Evolutionary conservation across 225 moss, liverwort and hornwort species (phyloP), one percentile per base, ranked within the genome.

Genomic region (Anthoceros angustus): DNA sequence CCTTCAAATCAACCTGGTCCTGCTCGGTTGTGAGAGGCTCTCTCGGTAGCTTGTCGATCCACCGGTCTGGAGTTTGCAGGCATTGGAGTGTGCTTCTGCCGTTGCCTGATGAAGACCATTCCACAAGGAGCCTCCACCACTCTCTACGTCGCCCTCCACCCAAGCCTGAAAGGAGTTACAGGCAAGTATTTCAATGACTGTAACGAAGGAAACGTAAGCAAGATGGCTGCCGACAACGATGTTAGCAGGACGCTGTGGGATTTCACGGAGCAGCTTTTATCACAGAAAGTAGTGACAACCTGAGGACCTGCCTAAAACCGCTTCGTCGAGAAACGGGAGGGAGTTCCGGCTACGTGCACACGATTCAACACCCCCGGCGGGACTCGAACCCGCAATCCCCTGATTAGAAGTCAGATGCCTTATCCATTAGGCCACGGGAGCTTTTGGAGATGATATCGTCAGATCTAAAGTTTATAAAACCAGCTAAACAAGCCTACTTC

Each of bases 321-420:
- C n/a, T n/a, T n/a, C n/a, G n/a, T n/a, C n/a, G n/a, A n/a, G n/a
- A n/a, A n/a, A n/a, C n/a, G n/a, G n/a, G n/a, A n/a, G n/a, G n/a
- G n/a, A n/a, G n/a, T n/a, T n/a, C n/a, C n/a, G n/a, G n/a, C n/a
- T n/a, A n/a, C n/a, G n/a, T n/a, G n/a, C n/a, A n/a, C n/a, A n/a
- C n/a, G n/a, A n/a, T n/a, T n/a, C n/a, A 32, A 32, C 90, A 94
- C 94, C 86, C 95, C 80, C 95, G 95, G 95, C 91, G 91, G 95
- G 95, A 95, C 86, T 95, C 91, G 88, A 95, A 95, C 95, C 95
- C 95, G 91, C 95, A 95, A 95, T 87, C 91, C 86, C 95, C 95
- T 95, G 91, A 95, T 95, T 91, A 91, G 95, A 95, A 91, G 95
- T 95, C 95, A 91, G 95, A 91, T 88, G 91, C 91, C 94, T 95